Evolutionary conservation across 2,329 filamentous ascomycete genomes (phyloP).

Genomic region (Clarireedia paspali): DNA sequence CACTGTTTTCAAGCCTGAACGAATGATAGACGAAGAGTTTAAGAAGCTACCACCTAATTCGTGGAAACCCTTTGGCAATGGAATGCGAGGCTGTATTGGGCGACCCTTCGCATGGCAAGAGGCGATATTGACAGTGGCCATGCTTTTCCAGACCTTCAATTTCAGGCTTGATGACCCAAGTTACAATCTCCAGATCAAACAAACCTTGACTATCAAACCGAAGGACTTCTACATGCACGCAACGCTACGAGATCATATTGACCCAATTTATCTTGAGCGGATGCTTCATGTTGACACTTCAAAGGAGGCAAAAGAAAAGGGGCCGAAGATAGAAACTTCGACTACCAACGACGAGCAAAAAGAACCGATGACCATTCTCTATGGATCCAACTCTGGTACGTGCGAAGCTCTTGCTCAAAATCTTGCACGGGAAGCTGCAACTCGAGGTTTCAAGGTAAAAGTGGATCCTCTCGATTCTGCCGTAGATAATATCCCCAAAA

Average conservation of each 20-base stretch:
- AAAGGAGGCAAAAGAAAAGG: neutral
- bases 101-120: slow-evolving; percentile 72
- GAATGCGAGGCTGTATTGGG: slow-evolving; percentile 64
- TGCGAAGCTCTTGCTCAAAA: slow-evolving; percentile 62
- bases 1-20: slow-evolving; percentile 58
- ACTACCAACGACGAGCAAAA: slow-evolving; percentile 1
- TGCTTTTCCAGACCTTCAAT: slow-evolving; percentile 66
- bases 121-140: slow-evolving; percentile 50
- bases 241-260: slow-evolving; percentile 37
- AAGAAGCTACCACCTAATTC: slow-evolving; percentile 53
- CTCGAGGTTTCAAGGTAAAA: slow-evolving; percentile 47
- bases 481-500: slow-evolving; percentile 49
- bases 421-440: slow-evolving; percentile 49
- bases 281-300: slow-evolving; percentile 23
- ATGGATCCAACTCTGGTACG: slow-evolving; percentile 68
- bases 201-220: slow-evolving; percentile 55
- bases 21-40: slow-evolving; percentile 65
- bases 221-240: slow-evolving; percentile 57
- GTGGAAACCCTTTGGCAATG: slow-evolving; percentile 74
- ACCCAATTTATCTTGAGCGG: slow-evolving; percentile 35
- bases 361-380: slow-evolving; percentile 52
- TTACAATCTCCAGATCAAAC: slow-evolving; percentile 48
- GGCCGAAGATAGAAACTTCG: neutral
- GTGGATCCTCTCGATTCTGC: slow-evolving; percentile 54
- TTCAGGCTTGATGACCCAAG: slow-evolving; percentile 53